phyloP scores from a whole-genome alignment of 768 basidiomycete genomes.

The Hebeloma cylindrosporum region DNA sequence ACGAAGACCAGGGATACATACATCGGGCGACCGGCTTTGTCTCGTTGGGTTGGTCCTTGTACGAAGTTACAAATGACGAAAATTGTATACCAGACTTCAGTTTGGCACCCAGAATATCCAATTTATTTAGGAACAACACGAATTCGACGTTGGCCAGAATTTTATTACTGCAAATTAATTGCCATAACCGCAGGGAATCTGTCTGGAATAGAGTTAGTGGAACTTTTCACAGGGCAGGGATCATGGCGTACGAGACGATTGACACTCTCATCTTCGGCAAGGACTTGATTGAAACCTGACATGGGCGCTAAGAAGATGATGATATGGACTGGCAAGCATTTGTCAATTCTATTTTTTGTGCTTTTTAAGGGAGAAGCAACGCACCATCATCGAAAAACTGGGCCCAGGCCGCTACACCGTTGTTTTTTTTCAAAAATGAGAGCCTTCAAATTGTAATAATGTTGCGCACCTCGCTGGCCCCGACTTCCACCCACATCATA shows the following conservation, averaged over 20 bases:
- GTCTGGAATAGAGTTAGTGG: no score
- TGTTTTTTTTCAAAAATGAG: no score
- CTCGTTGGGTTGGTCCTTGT: no score
- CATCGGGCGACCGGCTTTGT: no score
- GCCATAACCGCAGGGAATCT: conserved; percentile 79
- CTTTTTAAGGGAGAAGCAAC: conserved; percentile 20
- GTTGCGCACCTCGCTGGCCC: conserved; percentile 77
- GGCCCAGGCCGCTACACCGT: conserved; percentile 87
- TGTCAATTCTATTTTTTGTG: conserved; percentile 1
- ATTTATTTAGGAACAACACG: conserved; percentile 81
- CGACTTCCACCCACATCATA: conserved; percentile 85
- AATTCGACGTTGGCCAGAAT: conserved; percentile 74
- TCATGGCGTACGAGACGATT: no score
- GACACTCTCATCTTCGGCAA: conserved; percentile 59
- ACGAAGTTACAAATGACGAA: no score
- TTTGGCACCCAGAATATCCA: no score
- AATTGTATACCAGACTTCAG: no score
- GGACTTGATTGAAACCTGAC: conserved; percentile 83
- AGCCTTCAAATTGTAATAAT: no score
- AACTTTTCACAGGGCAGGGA: no score
- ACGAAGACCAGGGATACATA: no score
- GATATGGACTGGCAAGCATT: conserved; percentile 60
- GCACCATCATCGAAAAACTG: conserved; percentile 86
- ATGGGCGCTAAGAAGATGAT: conserved; percentile 90
- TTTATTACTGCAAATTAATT: conserved; percentile 67